Evolutionary conservation across 768 basidiomycete species (phyloP).

Genomic region (Auricularia sp.): DNA sequence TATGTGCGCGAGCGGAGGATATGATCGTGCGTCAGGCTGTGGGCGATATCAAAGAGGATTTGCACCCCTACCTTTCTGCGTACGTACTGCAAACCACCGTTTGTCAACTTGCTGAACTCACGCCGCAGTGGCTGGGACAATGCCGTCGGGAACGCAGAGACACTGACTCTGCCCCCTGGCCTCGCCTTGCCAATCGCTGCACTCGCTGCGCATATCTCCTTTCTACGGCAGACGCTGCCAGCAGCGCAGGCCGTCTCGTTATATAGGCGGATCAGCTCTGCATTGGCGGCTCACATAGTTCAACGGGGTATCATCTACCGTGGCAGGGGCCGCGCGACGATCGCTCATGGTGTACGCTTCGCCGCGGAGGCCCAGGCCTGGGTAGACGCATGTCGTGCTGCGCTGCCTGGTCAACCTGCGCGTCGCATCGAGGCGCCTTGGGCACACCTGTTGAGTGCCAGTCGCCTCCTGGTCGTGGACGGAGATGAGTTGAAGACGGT

Average conservation of each 20-base stretch:
- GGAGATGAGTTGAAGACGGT: slow-evolving; percentile 41
- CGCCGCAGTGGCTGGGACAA: slow-evolving; percentile 16
- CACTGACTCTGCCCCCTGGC: slow-evolving; percentile 52
- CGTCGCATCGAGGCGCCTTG: slow-evolving; percentile 61
- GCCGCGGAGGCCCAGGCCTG: slow-evolving; percentile 69
- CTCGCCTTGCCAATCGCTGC: slow-evolving; percentile 69
- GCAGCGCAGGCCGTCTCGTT: slow-evolving; percentile 43
- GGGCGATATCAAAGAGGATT: slow-evolving; percentile 65
- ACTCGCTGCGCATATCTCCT: slow-evolving; percentile 67
- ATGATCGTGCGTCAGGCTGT: slow-evolving; percentile 79
- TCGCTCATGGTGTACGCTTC: slow-evolving; percentile 50
- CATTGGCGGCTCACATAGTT: slow-evolving; percentile 65
- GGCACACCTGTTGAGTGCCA: slow-evolving; percentile 61
- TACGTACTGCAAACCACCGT: slow-evolving; percentile 25
- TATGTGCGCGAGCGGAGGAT: slow-evolving; percentile 68
- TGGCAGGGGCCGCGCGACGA: slow-evolving; percentile 48
- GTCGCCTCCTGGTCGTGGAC: slow-evolving; percentile 53
- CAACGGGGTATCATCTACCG: slow-evolving; percentile 77
- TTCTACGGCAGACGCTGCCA: slow-evolving; percentile 57
- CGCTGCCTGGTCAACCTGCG: slow-evolving; percentile 36
- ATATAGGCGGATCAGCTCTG: slow-evolving; percentile 65
- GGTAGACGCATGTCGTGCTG: slow-evolving; percentile 65
- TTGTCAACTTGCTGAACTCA: neutral
- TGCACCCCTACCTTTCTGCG: slow-evolving; percentile 63
- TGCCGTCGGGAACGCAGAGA: slow-evolving; percentile 22